phyloP scores from a whole-genome alignment of 768 basidiomycete genomes.

The Suillus cothurnatus region DNA sequence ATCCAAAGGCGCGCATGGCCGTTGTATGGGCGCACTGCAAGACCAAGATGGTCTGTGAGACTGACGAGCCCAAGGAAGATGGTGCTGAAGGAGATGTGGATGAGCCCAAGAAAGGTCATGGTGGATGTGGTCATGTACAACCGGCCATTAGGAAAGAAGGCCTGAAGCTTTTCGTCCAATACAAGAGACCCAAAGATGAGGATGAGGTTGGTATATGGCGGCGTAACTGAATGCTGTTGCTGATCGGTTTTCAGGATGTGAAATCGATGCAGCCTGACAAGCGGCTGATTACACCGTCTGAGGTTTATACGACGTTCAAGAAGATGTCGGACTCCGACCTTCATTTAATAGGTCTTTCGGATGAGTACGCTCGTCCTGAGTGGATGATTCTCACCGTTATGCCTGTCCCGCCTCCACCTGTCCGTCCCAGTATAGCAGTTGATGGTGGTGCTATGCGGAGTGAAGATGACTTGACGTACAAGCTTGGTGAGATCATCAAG shows the following conservation, averaged over 20 bases:
- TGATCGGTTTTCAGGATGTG: constrained; percentile 56
- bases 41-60: constrained; percentile 84
- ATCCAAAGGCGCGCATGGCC: constrained; percentile 86
- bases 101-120: constrained; percentile 87
- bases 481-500: constrained; percentile 95
- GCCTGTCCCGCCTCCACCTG: constrained; percentile 97
- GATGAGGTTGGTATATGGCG: constrained; percentile 73
- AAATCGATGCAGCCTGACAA: constrained; percentile 84
- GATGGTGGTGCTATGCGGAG: constrained; percentile 96
- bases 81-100: constrained; percentile 62
- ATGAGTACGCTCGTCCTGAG: constrained; percentile 95
- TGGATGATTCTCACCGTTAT: constrained; percentile 99
- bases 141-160: constrained; percentile 93
- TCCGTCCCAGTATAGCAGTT: constrained; percentile 96
- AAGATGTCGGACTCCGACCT: constrained; percentile 93
- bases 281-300: constrained; percentile 77
- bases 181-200: constrained; percentile 93
- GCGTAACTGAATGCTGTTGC: constrained; percentile 7
- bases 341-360: constrained; percentile 86
- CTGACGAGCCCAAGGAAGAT: constrained; percentile 88
- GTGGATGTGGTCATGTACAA: constrained; percentile 95
- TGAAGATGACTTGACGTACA: constrained; percentile 98
- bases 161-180: constrained; percentile 90
- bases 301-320: constrained; percentile 93
- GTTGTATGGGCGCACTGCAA: constrained; percentile 88